Evolutionary conservation across 2,329 filamentous ascomycete genomes (phyloP).

Genomic region (Alternaria gaisen): DNA sequence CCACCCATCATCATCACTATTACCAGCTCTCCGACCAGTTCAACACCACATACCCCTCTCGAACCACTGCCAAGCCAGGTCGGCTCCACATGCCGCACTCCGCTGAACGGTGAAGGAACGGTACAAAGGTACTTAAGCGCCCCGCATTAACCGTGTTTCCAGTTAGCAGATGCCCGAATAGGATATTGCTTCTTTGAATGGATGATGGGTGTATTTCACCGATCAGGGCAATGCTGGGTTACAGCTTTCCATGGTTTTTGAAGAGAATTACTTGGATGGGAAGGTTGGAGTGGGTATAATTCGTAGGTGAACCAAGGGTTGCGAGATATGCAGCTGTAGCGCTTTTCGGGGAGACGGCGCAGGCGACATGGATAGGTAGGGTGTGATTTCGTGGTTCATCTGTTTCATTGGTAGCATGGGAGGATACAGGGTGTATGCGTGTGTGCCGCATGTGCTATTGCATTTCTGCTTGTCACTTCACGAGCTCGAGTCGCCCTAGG

Average conservation of each 20-base stretch:
- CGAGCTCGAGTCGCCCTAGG: background rate
- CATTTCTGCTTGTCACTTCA: background rate
- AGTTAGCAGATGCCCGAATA: background rate
- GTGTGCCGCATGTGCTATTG: background rate
- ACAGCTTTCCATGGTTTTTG: constrained; percentile 13
- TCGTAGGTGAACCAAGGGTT: background rate
- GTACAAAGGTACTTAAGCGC: constrained; percentile 1
- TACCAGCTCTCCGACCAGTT: background rate
- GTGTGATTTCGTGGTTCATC: background rate
- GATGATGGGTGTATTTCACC: constrained; percentile 5
- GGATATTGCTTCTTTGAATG: background rate
- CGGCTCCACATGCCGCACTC: background rate
- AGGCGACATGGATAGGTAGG: background rate
- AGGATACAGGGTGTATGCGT: background rate
- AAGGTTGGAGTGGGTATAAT: constrained; percentile 12
- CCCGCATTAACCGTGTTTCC: background rate
- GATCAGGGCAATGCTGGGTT: constrained; percentile 18
- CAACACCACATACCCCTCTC: background rate
- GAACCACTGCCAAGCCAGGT: background rate
- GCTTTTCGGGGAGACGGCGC: background rate
- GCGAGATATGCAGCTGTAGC: background rate
- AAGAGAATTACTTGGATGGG: constrained; percentile 13
- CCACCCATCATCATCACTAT: background rate
- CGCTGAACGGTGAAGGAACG: constrained; percentile 6
- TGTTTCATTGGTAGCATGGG: background rate